Conservation (phyloP, 768 basidiomycete genomes). For the Erythrobasidium yunnanense region DNA sequence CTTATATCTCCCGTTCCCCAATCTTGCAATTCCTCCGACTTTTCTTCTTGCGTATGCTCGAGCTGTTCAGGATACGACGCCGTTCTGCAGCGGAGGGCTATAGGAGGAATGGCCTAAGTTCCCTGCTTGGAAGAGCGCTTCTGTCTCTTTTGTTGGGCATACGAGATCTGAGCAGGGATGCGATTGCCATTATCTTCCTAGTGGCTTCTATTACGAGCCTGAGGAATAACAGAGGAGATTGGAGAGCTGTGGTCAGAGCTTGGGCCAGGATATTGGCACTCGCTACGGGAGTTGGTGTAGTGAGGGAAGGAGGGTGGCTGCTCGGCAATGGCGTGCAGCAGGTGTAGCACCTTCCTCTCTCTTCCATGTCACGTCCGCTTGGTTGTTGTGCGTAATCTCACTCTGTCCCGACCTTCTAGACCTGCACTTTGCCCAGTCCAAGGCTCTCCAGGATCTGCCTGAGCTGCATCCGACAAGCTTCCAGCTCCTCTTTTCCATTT, state of each 20-base stretch:
- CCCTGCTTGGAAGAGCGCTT: constrained; percentile 13
- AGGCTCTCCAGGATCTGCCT: not conserved
- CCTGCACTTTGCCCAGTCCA: not conserved
- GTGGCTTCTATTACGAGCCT: constrained; percentile 3
- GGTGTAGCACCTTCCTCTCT: not conserved
- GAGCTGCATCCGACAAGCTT: not conserved
- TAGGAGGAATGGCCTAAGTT: not conserved
- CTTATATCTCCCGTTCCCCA: not conserved
- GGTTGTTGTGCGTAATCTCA: too few species aligned
- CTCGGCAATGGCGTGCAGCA: not conserved
- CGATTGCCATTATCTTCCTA: constrained; percentile 20
- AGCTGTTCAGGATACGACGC: not conserved
- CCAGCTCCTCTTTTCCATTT: not conserved
- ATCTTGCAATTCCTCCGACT: constrained; percentile 4
- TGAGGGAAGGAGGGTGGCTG: not conserved
- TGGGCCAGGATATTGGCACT: constrained; percentile 24
- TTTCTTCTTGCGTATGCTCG: not conserved
- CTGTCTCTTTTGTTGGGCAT: constrained; percentile 9
- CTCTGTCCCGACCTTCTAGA: not conserved
- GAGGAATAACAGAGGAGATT: constrained; percentile 13
- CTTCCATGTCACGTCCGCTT: not conserved
- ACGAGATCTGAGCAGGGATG: constrained; percentile 7
- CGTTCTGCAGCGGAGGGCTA: not conserved
- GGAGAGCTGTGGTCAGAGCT: constrained; percentile 24
- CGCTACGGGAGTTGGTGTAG: constrained; percentile 3